Evolutionary conservation across 768 basidiomycete genomes (phyloP), one percentile per base, ranked within the genome.

Genomic region (Megacollybia marginata): DNA sequence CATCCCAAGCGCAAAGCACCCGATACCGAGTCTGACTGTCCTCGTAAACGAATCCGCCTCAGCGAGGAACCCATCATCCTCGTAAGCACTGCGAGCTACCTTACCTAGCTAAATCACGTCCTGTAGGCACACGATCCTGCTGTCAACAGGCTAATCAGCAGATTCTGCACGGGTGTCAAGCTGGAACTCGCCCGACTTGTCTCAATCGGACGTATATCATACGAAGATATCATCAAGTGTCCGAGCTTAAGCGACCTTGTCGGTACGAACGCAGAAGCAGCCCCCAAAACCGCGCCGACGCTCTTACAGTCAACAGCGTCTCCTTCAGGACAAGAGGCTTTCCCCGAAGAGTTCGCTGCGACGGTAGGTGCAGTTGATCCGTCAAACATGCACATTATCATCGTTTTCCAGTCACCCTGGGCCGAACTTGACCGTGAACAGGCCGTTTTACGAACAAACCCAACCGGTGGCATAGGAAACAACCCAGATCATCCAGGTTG

Each of bases 341-440:
- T 44, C 20, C 10, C 43, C 9, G 11, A 44, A 46, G 71, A 73
- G 51, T 50, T 55, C 9, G 63, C 64, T 19, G 61, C 65, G 10
- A 69, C 58, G 53, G 71, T 68, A 50, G 31, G 52, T 52, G 34
- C 15, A 34, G 47, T n/a, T 32, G 33, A 47, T 48, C 45, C 16
- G 35, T 42, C 12, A 34, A 40, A 34, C 16, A 51, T 44, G 10
- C n/a, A n/a, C n/a, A n/a, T n/a, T n/a, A n/a, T n/a, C n/a, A n/a
- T n/a, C n/a, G 10, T 44, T 31, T 49, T 13, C 43, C 33, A 87
- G 83, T 69, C 71, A 11, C 82, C 83, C 0, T 88, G 83, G 82
- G 57, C 58, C 40, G 80, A 85, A 57, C 63, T 86, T 4, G 82
- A 86, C 54, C 61, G 55, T 5, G 85, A 88, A 57, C 73, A 77